Conservation (phyloP, 768 basidiomycete genomes). For the Hemileccinum rubropunctum region DNA sequence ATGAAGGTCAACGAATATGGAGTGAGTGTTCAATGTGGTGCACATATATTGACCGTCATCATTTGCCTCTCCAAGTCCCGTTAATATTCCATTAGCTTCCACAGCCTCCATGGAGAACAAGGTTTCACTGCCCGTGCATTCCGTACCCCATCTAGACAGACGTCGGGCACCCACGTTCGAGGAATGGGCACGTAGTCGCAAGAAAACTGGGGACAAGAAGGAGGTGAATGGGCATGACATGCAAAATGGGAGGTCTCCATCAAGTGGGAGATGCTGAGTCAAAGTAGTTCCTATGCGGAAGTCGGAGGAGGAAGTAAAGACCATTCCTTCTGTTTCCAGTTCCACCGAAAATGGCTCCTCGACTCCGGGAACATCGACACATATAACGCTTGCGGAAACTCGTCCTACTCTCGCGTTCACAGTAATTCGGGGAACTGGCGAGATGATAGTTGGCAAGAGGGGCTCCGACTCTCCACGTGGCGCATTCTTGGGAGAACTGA, state of each 20-base stretch:
- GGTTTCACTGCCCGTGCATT: slow-evolving; percentile 44
- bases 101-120: slow-evolving; percentile 58
- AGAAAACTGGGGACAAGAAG: slow-evolving; percentile 49
- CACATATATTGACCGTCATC: slow-evolving; percentile 41
- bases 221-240: slow-evolving; percentile 43
- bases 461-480: slow-evolving; percentile 3
- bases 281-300: slow-evolving; percentile 34
- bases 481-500: slow-evolving; percentile 16
- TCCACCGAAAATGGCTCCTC: slow-evolving; percentile 52
- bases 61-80: slow-evolving; percentile 48
- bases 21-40: slow-evolving; percentile 41
- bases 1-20: slow-evolving; percentile 45
- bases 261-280: slow-evolving; percentile 16
- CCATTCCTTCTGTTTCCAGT: slow-evolving; percentile 53
- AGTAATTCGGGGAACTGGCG: slow-evolving; percentile 48
- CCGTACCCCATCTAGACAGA: slow-evolving; percentile 33
- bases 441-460: slow-evolving; percentile 30
- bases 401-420: slow-evolving; percentile 49
- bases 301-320: slow-evolving; percentile 39
- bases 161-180: slow-evolving; percentile 22
- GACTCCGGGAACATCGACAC: slow-evolving; percentile 35
- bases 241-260: slow-evolving; percentile 42
- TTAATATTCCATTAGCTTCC: slow-evolving; percentile 44
- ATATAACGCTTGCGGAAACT: slow-evolving; percentile 50
- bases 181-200: slow-evolving; percentile 46